Evolutionary conservation across 2,329 filamentous ascomycete genomes (phyloP).

Genomic region (Leptographium radiaticola): DNA sequence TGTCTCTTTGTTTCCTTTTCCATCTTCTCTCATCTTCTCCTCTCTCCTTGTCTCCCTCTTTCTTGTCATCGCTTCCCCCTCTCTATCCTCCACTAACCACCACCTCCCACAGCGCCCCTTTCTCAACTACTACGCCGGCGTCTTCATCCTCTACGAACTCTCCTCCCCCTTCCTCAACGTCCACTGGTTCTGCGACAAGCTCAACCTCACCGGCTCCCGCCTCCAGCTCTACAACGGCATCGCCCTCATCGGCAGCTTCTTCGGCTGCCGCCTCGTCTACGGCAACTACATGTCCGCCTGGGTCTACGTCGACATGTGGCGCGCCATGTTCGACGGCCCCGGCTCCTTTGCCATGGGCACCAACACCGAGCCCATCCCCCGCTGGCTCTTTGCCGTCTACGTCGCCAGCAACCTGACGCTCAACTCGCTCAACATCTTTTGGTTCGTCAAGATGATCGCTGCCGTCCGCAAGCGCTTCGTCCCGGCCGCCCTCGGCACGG

Average conservation of each 20-base stretch:
- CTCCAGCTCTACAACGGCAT: conserved; percentile 69
- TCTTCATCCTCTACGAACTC: conserved; percentile 80
- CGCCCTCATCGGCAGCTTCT: conserved; percentile 59
- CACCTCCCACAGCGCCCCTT: conserved; percentile 78
- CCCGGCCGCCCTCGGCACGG: conserved; percentile 23
- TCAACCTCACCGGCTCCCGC: conserved; percentile 62
- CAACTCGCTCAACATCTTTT: conserved; percentile 68
- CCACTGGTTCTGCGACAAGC: conserved; percentile 87
- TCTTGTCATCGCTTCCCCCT: too few species aligned
- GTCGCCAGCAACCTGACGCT: conserved; percentile 57
- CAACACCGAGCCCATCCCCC: conserved; percentile 38
- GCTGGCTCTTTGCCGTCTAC: conserved; percentile 59
- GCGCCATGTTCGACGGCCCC: conserved; percentile 34
- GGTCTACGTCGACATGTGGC: conserved; percentile 59
- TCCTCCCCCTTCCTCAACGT: conserved; percentile 77
- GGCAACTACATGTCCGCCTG: conserved; percentile 59
- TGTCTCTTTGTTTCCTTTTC: too few species aligned
- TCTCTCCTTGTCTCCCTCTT: too few species aligned
- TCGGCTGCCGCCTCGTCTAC: conserved; percentile 64
- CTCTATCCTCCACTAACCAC: too few species aligned
- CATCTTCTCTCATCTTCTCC: too few species aligned
- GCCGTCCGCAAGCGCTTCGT: conserved; percentile 67
- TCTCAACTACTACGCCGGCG: conserved; percentile 67
- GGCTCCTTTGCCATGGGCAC: conserved; percentile 17
- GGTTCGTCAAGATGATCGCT: conserved; percentile 79